A percentile compares a stretch with the other conserved stretches of the same genome.
These are phyloP conservation scores for Fomitopsis betulina DNA, from an alignment of 1,284 basidiomycete genomes.

Conservation along the genomic window DNA sequence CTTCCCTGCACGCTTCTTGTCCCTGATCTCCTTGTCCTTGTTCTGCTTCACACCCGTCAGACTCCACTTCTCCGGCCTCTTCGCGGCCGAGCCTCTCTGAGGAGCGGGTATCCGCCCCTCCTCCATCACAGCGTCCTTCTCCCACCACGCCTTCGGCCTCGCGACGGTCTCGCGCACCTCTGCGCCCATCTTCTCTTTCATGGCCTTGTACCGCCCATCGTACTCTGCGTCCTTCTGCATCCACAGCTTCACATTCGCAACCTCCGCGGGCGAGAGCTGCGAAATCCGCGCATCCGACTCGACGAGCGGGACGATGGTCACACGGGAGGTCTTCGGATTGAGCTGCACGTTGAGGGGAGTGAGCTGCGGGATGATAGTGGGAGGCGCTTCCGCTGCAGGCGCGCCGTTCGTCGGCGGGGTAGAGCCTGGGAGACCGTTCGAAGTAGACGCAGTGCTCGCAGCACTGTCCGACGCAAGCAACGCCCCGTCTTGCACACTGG, in stretches of 20 bases:
- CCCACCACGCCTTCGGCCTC: constrained; percentile 42
- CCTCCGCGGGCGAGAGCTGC: constrained; percentile 43
- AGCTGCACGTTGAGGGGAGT: constrained; percentile 33
- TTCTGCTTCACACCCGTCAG: constrained; percentile 24
- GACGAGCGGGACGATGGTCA: constrained; percentile 58
- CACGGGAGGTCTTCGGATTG: constrained; percentile 58
- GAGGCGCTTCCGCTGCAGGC: constrained; percentile 6
- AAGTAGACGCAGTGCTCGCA: background rate
- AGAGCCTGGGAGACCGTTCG: background rate
- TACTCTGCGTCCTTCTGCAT: constrained; percentile 49
- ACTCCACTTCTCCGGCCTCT: constrained; percentile 44
- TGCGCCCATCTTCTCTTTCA: constrained; percentile 39
- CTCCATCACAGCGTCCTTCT: constrained; percentile 38
- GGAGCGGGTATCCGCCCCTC: constrained; percentile 7
- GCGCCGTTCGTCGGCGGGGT: constrained; percentile 1
- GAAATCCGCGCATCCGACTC: constrained; percentile 52
- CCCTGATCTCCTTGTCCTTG: constrained; percentile 36
- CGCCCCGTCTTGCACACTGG: background rate
- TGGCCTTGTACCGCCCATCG: constrained; percentile 36
- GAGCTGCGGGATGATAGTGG: constrained; percentile 21
- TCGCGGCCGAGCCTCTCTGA: constrained; percentile 4
- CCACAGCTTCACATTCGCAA: constrained; percentile 44
- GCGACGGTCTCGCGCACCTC: constrained; percentile 34
- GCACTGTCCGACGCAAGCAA: background rate
- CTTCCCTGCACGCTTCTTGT: constrained; percentile 49